Evolutionary conservation across 495 filamentous ascomycete species (phyloP).

Genomic region (Niebla homalea): DNA sequence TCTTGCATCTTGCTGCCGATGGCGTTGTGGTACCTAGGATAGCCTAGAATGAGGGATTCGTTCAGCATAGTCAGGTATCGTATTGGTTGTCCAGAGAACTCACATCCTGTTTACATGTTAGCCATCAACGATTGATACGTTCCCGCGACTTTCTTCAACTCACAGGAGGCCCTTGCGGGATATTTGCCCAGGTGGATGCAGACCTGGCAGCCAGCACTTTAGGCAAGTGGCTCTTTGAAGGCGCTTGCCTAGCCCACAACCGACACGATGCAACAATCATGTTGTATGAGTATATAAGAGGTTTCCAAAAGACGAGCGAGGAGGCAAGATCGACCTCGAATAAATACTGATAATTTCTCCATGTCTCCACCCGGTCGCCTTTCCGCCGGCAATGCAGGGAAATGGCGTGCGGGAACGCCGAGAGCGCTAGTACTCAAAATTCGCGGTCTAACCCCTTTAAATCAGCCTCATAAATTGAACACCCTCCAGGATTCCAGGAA

Average conservation of each 20-base stretch:
- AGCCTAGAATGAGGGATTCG: constrained; percentile 9
- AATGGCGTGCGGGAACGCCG: too few species aligned
- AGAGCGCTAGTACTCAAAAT: too few species aligned
- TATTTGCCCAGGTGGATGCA: constrained; percentile 75
- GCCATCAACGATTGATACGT: not conserved
- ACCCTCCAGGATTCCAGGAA: too few species aligned
- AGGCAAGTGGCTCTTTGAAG: not conserved
- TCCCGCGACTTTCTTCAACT: constrained; percentile 21
- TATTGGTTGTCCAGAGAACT: constrained; percentile 12
- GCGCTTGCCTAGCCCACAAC: not conserved
- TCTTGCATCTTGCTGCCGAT: not conserved
- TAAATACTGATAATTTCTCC: too few species aligned
- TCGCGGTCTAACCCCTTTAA: too few species aligned
- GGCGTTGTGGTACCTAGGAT: constrained; percentile 12
- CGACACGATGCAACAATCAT: constrained; percentile 9
- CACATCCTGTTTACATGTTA: constrained; percentile 19
- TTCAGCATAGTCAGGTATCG: constrained; percentile 17
- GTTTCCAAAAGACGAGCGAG: too few species aligned
- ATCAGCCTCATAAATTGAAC: too few species aligned
- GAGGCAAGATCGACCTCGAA: too few species aligned
- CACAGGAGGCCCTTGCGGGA: constrained; percentile 88
- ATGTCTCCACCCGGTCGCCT: too few species aligned
- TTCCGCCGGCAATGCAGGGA: too few species aligned
- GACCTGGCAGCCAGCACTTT: constrained; percentile 39
- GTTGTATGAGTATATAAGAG: too few species aligned